These are phyloP conservation scores for Achaetomium macrosporum DNA, from an alignment of 2,329 filamentous ascomycete genomes.

Conservation along the genomic window DNA sequence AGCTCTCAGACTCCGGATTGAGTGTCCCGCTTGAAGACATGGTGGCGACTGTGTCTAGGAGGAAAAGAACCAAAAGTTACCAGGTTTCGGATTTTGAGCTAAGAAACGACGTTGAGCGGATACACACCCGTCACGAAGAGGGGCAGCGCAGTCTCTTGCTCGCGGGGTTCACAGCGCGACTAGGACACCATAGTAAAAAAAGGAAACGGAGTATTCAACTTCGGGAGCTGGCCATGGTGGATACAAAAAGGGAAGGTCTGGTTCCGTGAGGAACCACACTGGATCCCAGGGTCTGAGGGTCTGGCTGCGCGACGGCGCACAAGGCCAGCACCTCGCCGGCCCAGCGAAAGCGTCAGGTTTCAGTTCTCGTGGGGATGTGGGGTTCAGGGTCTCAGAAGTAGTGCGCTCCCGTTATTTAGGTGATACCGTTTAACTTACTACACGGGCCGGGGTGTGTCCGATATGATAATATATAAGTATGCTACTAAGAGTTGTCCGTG, in stretches of 20 bases:
- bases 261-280: neutral
- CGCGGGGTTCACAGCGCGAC: constrained; percentile 3
- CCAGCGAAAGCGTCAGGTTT: too few species aligned
- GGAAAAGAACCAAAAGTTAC: neutral
- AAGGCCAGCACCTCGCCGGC: neutral
- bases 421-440: too few species aligned
- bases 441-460: too few species aligned
- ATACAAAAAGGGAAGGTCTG: constrained; percentile 5
- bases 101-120: too few species aligned
- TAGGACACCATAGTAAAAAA: too few species aligned
- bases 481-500: neutral
- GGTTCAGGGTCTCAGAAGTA: too few species aligned
- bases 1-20: constrained; percentile 28
- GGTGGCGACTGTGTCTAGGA: neutral
- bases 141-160: neutral
- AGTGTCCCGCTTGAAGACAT: constrained; percentile 23
- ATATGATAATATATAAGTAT: too few species aligned
- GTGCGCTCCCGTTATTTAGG: too few species aligned
- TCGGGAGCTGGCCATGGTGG: constrained; percentile 9
- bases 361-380: too few species aligned
- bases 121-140: too few species aligned
- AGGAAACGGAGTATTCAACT: neutral
- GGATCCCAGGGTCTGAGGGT: neutral
- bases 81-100: too few species aligned
- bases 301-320: neutral